Evolutionary conservation across 108 stramenopile genomes (phyloP), one percentile per base, ranked within the genome.

Genomic region (Schizochytrium sp.): DNA sequence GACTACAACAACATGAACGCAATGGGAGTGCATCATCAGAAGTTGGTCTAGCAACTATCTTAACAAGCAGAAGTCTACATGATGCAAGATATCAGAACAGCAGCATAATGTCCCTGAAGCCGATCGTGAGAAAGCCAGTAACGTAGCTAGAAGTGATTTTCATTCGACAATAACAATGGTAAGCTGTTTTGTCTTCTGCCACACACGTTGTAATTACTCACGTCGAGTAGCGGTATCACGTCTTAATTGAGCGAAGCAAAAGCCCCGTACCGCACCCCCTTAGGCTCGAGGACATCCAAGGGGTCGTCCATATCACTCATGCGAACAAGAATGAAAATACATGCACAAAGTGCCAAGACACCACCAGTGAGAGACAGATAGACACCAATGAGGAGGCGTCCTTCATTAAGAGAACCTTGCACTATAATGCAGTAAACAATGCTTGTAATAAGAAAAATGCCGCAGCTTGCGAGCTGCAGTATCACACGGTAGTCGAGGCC

Each of bases 241-340:
- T 28, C 28, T 28, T 28, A 28, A 28, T 28, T 28, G 28, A 28
- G 28, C 28, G 28, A 60, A n/a, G 59, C 59, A n/a, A 69, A 69
- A 44, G 64, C 64, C 42, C 64, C 64, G 28, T 69, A 69, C 0
- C 64, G 64, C 8, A 69, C 15, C 42, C 15, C 15, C 64, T 69
- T 69, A 3, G 64, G 64, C 28, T 69, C 64, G 28, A 69, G 64
- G 42, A 69, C 64, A 7, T 69, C 64, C 0, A 69, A 44, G 10
- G 64, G 64, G 28, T 69, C 64, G 42, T 69, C 64, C 64, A 69
- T 69, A 15, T 69, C 64, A 44, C 44, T 69, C 64, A 69, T 69
- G 12, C 64, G 64, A 8, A 69, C 64, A 3, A 69, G 64, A 7
- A 69, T 15, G 10, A 69, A 1, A 15, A 69, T 3, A 44, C 64